Percentiles rank a stretch among this genome's conserved stretches.
These are phyloP conservation scores for Boletus reticuloceps DNA, from an alignment of 768 basidiomycete species.

Conservation along the genomic window DNA sequence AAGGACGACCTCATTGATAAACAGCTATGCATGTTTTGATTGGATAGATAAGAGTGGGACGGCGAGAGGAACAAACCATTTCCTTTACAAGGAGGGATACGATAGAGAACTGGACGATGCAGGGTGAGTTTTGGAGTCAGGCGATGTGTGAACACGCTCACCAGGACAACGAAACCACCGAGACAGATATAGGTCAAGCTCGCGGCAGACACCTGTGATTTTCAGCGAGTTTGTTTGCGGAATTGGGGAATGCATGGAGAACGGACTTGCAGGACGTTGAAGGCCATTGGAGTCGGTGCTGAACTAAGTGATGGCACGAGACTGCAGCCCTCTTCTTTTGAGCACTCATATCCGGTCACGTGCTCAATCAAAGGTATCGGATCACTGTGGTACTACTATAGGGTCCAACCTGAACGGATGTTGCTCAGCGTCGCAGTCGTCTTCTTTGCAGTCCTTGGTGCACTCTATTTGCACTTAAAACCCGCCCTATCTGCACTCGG, in stretches of 20 bases:
- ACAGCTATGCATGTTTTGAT: slow-evolving; percentile 46
- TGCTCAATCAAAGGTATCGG: background rate
- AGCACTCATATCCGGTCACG: background rate
- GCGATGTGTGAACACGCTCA: slow-evolving; percentile 19
- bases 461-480: slow-evolving; percentile 47
- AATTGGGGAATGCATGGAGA: background rate
- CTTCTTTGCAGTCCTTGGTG: slow-evolving; percentile 40
- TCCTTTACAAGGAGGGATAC: slow-evolving; percentile 82
- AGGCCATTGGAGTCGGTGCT: slow-evolving; percentile 12
- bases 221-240: slow-evolving; percentile 23
- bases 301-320: too few relatives aligned
- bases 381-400: too few relatives aligned
- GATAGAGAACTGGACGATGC: slow-evolving; percentile 66
- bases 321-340: background rate
- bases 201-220: slow-evolving; percentile 46
- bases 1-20: slow-evolving; percentile 91
- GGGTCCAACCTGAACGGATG: background rate
- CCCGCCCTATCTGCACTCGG: slow-evolving; percentile 45
- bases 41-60: background rate
- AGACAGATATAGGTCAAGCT: slow-evolving; percentile 61
- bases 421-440: slow-evolving; percentile 18
- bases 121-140: background rate
- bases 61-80: slow-evolving; percentile 43
- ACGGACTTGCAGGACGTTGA: slow-evolving; percentile 28
- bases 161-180: slow-evolving; percentile 53